phyloP scores from a whole-genome alignment of 225 moss, liverwort and hornwort species.

The Rhytidiadelphus loreus region DNA sequence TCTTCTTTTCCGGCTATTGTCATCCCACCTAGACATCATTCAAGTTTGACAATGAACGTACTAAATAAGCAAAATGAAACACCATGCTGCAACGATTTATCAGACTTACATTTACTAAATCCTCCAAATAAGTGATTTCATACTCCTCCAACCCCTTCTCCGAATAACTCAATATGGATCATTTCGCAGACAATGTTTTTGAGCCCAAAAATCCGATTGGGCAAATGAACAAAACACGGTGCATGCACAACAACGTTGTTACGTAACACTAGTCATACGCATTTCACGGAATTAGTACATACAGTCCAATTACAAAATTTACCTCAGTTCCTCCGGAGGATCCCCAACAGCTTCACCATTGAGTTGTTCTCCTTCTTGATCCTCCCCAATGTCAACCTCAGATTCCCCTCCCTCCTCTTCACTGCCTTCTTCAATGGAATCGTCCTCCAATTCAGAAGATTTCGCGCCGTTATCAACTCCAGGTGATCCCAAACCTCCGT shows the following conservation, averaged over 20 bases:
- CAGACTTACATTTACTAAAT: background rate
- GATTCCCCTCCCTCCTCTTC: constrained; percentile 23
- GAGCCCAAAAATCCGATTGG: background rate
- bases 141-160: background rate
- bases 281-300: background rate
- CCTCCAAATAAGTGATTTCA: background rate
- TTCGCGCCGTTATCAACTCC: constrained; percentile 17
- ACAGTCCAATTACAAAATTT: background rate
- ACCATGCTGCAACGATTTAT: background rate
- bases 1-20: constrained; percentile 52
- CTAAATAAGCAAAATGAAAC: background rate
- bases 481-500: constrained; percentile 2
- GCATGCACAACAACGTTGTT: background rate
- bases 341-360: background rate
- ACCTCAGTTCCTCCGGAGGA: constrained; percentile 24
- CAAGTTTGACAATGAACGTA: background rate
- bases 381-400: constrained; percentile 16
- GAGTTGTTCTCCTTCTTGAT: constrained; percentile 2
- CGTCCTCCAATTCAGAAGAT: constrained; percentile 18
- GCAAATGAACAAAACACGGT: background rate
- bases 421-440: constrained; percentile 12
- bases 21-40: constrained; percentile 1
- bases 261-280: background rate
- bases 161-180: background rate
- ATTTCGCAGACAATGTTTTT: background rate